phyloP scores from a whole-genome alignment of 768 basidiomycete species.

The Erythrobasidium yunnanense region DNA sequence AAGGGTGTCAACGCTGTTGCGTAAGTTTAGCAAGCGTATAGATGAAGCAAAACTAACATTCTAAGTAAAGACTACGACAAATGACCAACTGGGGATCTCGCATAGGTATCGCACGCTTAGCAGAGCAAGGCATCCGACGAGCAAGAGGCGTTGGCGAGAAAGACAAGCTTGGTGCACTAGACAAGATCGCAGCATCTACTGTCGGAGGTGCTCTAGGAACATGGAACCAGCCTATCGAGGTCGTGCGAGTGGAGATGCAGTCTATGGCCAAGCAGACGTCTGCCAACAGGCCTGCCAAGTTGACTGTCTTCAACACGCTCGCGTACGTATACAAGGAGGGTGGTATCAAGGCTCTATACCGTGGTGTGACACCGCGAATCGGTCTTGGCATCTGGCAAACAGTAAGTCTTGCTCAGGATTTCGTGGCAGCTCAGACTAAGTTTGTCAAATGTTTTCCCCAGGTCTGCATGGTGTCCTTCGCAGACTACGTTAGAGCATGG shows the following conservation, averaged over 20 bases:
- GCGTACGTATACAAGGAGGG: constrained; percentile 93
- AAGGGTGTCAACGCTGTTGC: constrained; percentile 79
- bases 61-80: constrained; percentile 42
- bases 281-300: constrained; percentile 75
- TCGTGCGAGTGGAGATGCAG: constrained; percentile 99
- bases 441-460: constrained; percentile 39
- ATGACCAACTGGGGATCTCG: constrained; percentile 51
- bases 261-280: constrained; percentile 75
- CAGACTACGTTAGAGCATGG: constrained; percentile 47
- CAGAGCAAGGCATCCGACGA: constrained; percentile 67
- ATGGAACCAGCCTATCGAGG: constrained; percentile 99
- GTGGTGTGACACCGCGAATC: constrained; percentile 93
- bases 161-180: constrained; percentile 61
- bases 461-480: constrained; percentile 95
- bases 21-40: too few relatives aligned
- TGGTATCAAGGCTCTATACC: constrained; percentile 89
- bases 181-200: constrained; percentile 78
- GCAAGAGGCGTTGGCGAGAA: constrained; percentile 65
- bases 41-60: too few relatives aligned
- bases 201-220: constrained; percentile 82
- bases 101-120: constrained; percentile 91
- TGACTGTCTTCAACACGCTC: constrained; percentile 73
- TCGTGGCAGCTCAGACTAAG: too few relatives aligned
- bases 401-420: too few relatives aligned
- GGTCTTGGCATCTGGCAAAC: constrained; percentile 95